Evolutionary conservation across 2,329 filamentous ascomycete species (phyloP), one percentile per base, ranked within the genome.

Genomic region (Alternaria postmessia): DNA sequence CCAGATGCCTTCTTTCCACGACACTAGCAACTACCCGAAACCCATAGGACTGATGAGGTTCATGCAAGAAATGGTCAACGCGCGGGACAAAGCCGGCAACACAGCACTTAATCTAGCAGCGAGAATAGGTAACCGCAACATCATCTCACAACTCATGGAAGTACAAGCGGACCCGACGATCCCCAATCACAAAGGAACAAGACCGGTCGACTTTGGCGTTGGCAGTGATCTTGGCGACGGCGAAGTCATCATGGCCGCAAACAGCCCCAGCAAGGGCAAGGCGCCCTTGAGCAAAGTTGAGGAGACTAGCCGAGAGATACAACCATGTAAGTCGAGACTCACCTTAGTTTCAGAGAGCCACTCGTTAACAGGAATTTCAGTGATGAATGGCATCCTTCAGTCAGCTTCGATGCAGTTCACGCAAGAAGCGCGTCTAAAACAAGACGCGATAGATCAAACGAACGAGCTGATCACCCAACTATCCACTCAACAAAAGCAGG

Each of bases 11-110:
- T 72, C 72, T 5, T 78, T 76, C 57, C 74, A 77, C 26, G 90
- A 89, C 57, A 84, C 84, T 5, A 84, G 86, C 24, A 87, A 75
- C 62, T 64, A 78, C 63, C 81, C 80, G 42, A 91, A 87, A 55
- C 92, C 86, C 64, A 96, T 98, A 79, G 92, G 91, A 24, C 86
- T 99, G 54, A 94, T 92, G 30, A 89, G 93, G 38, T 99, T 99
- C 80, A 96, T 99, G 87, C 92, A 91, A 49, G 94, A 98, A 75
- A 96, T 99, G 77, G 94, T 99, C 61, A 98, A 99, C 71, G 91
- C 94, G 0, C 91, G 94, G 71, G 95, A 99, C 78, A 93, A 94
- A 71, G 91, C 91, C 34, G 95, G 95, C 0, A 96, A 99, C 74
- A 99, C 95, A 0, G 95, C 95, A 0, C 83, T 99, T 20, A 97